phyloP scores from a whole-genome alignment of 176 grass and related monocot genomes.

The Phragmites australis region DNA sequence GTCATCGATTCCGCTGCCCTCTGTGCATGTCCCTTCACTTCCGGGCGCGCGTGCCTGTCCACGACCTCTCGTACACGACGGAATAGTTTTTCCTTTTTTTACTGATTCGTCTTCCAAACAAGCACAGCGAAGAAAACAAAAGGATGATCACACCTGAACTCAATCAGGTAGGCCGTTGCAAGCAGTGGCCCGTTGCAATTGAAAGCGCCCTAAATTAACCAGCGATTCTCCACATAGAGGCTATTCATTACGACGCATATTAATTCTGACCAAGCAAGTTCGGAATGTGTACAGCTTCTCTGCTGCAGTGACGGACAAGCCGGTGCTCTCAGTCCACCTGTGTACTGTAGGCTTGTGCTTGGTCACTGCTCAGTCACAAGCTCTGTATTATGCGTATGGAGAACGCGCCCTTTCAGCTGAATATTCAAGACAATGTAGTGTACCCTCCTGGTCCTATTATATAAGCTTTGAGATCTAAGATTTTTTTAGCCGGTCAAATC shows the following conservation, averaged over 20 bases:
- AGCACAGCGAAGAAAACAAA: no score
- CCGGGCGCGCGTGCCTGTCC: constrained; percentile 22
- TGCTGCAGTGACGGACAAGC: neutral
- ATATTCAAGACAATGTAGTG: neutral
- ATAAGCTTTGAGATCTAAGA: no score
- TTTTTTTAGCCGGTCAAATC: no score
- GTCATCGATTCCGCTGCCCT: neutral
- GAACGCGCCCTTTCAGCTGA: neutral
- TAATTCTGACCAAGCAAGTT: neutral
- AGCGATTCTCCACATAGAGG: neutral
- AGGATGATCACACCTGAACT: neutral
- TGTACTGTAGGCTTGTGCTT: neutral
- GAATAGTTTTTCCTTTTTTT: no score
- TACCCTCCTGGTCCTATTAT: neutral
- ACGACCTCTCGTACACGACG: neutral
- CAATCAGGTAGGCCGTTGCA: neutral
- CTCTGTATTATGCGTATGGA: neutral
- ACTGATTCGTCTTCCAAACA: no score
- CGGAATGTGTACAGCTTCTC: neutral
- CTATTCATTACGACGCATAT: neutral
- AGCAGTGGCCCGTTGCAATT: neutral
- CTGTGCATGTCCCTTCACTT: constrained; percentile 17
- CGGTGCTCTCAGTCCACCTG: neutral
- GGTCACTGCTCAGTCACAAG: constrained; percentile 14
- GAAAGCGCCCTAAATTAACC: neutral